phyloP scores from a whole-genome alignment of 371 early-diverging fungal species.

The Apophysomyces sp. region DNA sequence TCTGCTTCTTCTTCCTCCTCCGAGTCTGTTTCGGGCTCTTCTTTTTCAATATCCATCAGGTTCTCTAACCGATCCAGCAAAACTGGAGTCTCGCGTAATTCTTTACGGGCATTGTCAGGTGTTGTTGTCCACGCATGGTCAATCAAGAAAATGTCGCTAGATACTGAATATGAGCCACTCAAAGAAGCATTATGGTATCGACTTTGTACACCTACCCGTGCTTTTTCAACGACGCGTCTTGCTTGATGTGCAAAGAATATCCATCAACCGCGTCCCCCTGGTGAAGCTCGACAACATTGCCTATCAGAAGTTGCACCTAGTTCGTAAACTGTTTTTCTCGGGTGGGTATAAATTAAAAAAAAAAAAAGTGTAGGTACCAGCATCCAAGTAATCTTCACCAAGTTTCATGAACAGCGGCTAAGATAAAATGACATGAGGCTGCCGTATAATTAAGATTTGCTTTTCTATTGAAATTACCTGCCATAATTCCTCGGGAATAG shows the following conservation, averaged over 20 bases:
- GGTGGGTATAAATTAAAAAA: no score
- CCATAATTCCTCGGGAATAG: constrained; percentile 61
- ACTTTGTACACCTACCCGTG: constrained; percentile 38
- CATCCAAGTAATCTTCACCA: constrained; percentile 61
- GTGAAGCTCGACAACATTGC: constrained; percentile 51
- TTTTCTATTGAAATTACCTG: constrained; percentile 43
- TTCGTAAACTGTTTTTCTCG: neutral
- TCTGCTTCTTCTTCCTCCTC: constrained; percentile 34
- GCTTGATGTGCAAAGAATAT: constrained; percentile 59
- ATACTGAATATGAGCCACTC: neutral
- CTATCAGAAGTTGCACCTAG: constrained; percentile 11
- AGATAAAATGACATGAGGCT: neutral
- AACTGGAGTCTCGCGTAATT: constrained; percentile 49
- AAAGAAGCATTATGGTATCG: neutral
- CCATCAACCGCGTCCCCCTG: constrained; percentile 55
- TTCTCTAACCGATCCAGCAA: constrained; percentile 63
- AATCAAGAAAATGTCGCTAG: constrained; percentile 63
- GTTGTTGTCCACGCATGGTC: constrained; percentile 78
- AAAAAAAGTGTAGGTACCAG: constrained; percentile 32
- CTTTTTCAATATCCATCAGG: constrained; percentile 59
- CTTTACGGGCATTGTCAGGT: constrained; percentile 53
- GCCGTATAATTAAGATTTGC: neutral
- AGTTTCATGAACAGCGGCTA: constrained; percentile 63
- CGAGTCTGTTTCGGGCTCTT: constrained; percentile 36
- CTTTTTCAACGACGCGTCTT: constrained; percentile 46